phyloP scores from a whole-genome alignment of 169 alveolate species.

The Blepharisma undulans region DNA sequence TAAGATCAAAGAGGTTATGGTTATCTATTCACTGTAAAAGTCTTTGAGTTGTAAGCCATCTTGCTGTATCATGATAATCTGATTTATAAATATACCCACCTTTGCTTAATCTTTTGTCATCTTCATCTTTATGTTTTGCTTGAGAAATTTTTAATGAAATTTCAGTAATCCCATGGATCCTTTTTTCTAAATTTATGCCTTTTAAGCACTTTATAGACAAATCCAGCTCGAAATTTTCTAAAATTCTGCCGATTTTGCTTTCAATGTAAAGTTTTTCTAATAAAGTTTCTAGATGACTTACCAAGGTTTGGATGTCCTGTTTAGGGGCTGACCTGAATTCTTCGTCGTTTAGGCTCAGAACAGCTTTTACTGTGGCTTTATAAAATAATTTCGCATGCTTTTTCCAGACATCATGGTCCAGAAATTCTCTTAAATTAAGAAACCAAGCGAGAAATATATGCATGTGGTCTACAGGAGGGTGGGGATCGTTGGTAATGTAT shows the following conservation, averaged over 20 bases:
- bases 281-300: background rate
- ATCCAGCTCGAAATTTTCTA: constrained; percentile 23
- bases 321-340: background rate
- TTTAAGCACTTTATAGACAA: background rate
- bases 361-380: background rate
- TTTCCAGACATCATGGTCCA: background rate
- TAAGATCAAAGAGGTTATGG: background rate
- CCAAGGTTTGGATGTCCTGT: background rate
- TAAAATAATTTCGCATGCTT: background rate
- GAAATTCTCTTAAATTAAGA: background rate
- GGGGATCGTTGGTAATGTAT: background rate
- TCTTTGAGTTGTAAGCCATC: background rate
- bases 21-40: background rate
- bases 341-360: background rate
- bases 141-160: background rate
- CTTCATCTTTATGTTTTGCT: background rate
- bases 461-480: background rate
- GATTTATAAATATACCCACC: background rate
- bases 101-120: background rate
- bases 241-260: background rate
- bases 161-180: constrained; percentile 5
- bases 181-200: background rate
- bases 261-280: background rate
- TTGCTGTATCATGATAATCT: background rate
- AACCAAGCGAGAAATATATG: background rate